Percentiles rank a stretch among this genome's conserved stretches.
These are phyloP conservation scores for Pistacia atlantica DNA, from an alignment of 345 rosid genomes.

Conservation along the genomic window DNA sequence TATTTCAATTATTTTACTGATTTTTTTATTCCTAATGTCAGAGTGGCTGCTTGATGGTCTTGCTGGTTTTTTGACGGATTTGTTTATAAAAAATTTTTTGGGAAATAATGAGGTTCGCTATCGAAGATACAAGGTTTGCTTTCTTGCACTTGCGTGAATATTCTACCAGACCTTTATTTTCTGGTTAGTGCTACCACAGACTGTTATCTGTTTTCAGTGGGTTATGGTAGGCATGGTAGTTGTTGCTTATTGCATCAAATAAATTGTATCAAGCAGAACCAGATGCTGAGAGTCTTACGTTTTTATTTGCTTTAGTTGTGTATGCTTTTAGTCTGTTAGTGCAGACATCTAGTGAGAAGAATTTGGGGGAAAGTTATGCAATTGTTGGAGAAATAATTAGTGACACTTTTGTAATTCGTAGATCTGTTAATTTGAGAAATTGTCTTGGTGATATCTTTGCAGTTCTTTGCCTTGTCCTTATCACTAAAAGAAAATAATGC, in stretches of 20 bases:
- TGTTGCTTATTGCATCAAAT: too few species aligned
- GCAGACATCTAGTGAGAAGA: too few species aligned
- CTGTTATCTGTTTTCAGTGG: not conserved
- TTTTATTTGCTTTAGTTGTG: too few species aligned
- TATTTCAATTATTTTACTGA: not conserved
- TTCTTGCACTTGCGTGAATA: conserved; percentile 14
- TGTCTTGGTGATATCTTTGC: not conserved
- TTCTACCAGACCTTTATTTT: not conserved
- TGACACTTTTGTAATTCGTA: too few species aligned
- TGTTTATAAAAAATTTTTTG: conserved; percentile 83
- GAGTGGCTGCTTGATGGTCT: conserved; percentile 99
- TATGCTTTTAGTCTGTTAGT: too few species aligned
- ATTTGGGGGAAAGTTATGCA: too few species aligned
- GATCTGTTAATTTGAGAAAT: not conserved
- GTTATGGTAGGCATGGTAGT: too few species aligned
- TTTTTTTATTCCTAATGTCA: conserved; percentile 38
- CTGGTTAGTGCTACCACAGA: not conserved
- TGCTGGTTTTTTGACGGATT: conserved; percentile 89
- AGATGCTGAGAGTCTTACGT: too few species aligned
- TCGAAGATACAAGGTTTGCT: conserved; percentile 86
- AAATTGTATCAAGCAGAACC: too few species aligned
- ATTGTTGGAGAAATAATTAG: too few species aligned
- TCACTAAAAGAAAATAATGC: not conserved
- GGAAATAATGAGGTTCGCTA: conserved; percentile 97
- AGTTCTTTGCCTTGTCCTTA: not conserved